Conservation (phyloP, 805 yeast genomes). For the Ogataea allantospora region DNA sequence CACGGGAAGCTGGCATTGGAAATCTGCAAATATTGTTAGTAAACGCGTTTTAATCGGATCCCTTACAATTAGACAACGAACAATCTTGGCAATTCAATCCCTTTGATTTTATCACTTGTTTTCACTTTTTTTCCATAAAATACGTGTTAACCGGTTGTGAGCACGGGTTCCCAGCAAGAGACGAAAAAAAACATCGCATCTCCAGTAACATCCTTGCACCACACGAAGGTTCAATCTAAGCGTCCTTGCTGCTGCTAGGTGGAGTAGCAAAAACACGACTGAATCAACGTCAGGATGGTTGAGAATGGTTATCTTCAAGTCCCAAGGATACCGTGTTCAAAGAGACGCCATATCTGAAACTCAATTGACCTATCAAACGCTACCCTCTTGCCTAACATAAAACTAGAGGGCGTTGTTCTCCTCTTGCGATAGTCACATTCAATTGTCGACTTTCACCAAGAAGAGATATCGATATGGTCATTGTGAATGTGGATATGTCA, state of each 20-base stretch:
- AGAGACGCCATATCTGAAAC: too few relatives aligned
- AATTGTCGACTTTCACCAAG: not conserved
- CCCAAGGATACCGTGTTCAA: too few relatives aligned
- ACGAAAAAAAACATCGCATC: conserved; percentile 11
- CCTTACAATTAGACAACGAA: conserved; percentile 1
- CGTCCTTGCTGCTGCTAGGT: not conserved
- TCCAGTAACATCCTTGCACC: conserved; percentile 12
- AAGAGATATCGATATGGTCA: not conserved
- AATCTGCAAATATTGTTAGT: conserved; percentile 10
- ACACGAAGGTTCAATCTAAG: not conserved
- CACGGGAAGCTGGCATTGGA: conserved; percentile 80
- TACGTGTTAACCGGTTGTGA: conserved; percentile 15
- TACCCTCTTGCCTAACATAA: too few relatives aligned
- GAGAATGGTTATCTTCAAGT: too few relatives aligned
- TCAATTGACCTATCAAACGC: too few relatives aligned
- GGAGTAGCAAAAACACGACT: too few relatives aligned
- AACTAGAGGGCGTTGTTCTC: conserved; percentile 1
- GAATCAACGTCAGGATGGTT: too few relatives aligned
- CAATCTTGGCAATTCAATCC: conserved; percentile 4
- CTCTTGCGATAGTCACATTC: not conserved
- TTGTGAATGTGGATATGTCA: too few relatives aligned
- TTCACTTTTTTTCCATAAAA: conserved; percentile 11
- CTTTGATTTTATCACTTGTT: conserved; percentile 12
- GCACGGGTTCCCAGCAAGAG: conserved; percentile 11
- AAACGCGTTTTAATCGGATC: not conserved